phyloP scores from a whole-genome alignment of 2,329 filamentous ascomycete species.

The Colletotrichum zoysiae region DNA sequence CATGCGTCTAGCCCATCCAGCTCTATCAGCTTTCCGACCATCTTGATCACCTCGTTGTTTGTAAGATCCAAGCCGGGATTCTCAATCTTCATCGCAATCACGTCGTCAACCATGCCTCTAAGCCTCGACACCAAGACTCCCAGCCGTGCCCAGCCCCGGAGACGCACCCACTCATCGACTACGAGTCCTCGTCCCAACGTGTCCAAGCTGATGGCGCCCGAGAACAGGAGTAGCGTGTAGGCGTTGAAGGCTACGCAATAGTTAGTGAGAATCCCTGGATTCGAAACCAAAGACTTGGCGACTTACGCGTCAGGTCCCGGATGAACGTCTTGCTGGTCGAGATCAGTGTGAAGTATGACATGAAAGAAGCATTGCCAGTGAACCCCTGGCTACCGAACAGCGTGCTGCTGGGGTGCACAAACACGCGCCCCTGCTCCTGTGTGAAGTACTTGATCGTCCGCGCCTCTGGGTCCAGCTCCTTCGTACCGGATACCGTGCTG shows the following conservation, averaged over 20 bases:
- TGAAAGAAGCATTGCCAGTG: conserved; percentile 78
- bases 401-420: conserved; percentile 90
- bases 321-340: conserved; percentile 93
- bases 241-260: conserved; percentile 79
- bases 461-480: conserved; percentile 93
- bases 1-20: conserved; percentile 85
- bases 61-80: conserved; percentile 73
- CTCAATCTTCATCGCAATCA: conserved; percentile 85
- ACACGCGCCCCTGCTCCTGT: conserved; percentile 86
- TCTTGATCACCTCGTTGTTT: conserved; percentile 76
- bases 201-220: conserved; percentile 86
- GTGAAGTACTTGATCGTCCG: conserved; percentile 93
- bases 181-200: conserved; percentile 87
- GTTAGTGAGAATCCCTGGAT: conserved; percentile 15
- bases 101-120: conserved; percentile 86
- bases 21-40: conserved; percentile 86
- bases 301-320: conserved; percentile 87
- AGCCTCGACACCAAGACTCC: conserved; percentile 89
- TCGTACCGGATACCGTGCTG: conserved; percentile 85
- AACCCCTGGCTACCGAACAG: conserved; percentile 88
- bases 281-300: not conserved
- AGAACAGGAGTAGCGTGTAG: conserved; percentile 89
- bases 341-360: conserved; percentile 94
- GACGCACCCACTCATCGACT: conserved; percentile 88
- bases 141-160: conserved; percentile 94